Evolutionary conservation across 139 green algal genomes (phyloP).

Genomic region (Chlorella sp.): DNA sequence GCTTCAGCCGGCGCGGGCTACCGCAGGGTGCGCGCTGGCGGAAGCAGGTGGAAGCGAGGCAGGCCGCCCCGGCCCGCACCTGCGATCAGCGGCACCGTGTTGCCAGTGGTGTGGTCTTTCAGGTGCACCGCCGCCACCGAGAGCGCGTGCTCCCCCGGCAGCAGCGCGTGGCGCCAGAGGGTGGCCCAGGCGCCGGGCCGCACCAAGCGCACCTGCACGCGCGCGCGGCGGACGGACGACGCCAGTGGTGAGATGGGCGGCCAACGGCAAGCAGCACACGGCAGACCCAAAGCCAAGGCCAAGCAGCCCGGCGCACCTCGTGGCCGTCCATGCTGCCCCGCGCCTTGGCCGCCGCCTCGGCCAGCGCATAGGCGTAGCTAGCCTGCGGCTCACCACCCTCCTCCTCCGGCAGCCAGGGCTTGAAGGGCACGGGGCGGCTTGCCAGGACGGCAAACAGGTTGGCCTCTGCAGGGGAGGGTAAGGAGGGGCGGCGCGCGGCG

Average conservation of each 20-base stretch:
- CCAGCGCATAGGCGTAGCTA: conserved; percentile 40
- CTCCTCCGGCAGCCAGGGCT: conserved; percentile 61
- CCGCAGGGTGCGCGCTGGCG: too few species aligned
- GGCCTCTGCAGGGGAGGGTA: too few species aligned
- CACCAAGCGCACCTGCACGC: conserved; percentile 48
- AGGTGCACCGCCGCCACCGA: conserved; percentile 55
- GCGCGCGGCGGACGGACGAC: neutral
- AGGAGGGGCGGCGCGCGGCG: too few species aligned
- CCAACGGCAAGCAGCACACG: neutral
- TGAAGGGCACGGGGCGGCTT: conserved; percentile 38
- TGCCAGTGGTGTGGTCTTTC: conserved; percentile 41
- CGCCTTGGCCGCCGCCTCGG: conserved; percentile 23
- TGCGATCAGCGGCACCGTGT: conserved; percentile 56
- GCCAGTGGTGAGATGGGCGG: neutral
- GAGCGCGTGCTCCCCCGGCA: conserved; percentile 63
- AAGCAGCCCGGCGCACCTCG: conserved; percentile 32
- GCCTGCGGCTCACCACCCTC: conserved; percentile 57
- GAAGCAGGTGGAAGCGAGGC: too few species aligned
- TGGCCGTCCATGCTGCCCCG: conserved; percentile 26
- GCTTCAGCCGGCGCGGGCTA: too few species aligned
- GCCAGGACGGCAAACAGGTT: conserved; percentile 60
- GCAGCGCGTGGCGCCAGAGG: conserved; percentile 43
- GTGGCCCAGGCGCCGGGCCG: conserved; percentile 39
- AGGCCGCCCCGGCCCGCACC: too few species aligned
- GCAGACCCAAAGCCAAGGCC: conserved; percentile 37